Evolutionary conservation across 495 filamentous ascomycete species (phyloP).

Genomic region (Aspergillus egyptiacus): DNA sequence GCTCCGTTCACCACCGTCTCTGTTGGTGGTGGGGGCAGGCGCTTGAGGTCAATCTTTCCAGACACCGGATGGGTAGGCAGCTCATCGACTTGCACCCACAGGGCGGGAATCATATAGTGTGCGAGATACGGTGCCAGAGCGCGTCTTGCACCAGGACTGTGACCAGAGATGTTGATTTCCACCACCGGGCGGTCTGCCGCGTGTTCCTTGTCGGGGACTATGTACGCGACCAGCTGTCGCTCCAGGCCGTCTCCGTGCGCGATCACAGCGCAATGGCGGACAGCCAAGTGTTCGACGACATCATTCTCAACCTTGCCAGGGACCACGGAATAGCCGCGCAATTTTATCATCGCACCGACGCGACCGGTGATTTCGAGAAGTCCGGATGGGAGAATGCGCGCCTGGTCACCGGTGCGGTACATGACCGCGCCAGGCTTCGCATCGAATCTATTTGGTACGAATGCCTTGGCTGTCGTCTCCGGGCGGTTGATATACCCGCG

Average conservation of each 20-base stretch:
- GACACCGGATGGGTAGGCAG: conserved; percentile 62
- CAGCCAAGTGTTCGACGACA: conserved; percentile 54
- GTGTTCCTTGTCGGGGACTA: conserved; percentile 52
- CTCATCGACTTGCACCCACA: conserved; percentile 57
- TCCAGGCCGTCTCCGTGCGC: conserved; percentile 62
- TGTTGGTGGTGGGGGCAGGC: conserved; percentile 47
- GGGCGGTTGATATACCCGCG: conserved; percentile 76
- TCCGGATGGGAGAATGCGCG: conserved; percentile 59
- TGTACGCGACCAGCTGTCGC: conserved; percentile 59
- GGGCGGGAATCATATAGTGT: conserved; percentile 64
- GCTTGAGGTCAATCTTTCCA: conserved; percentile 60
- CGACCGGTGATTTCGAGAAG: conserved; percentile 77
- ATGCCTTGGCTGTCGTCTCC: conserved; percentile 67
- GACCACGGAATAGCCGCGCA: conserved; percentile 74
- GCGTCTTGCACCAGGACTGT: conserved; percentile 52
- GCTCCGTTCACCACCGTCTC: conserved; percentile 27
- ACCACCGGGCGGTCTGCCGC: conserved; percentile 46
- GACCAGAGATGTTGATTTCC: conserved; percentile 53
- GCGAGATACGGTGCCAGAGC: conserved; percentile 52
- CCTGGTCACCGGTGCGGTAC: conserved; percentile 85
- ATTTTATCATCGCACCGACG: conserved; percentile 70
- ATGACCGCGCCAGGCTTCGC: conserved; percentile 44
- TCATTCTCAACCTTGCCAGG: conserved; percentile 71
- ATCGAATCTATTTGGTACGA: conserved; percentile 58
- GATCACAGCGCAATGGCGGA: conserved; percentile 53